phyloP scores from a whole-genome alignment of 768 basidiomycete species.

The Podaxis rugospora region DNA sequence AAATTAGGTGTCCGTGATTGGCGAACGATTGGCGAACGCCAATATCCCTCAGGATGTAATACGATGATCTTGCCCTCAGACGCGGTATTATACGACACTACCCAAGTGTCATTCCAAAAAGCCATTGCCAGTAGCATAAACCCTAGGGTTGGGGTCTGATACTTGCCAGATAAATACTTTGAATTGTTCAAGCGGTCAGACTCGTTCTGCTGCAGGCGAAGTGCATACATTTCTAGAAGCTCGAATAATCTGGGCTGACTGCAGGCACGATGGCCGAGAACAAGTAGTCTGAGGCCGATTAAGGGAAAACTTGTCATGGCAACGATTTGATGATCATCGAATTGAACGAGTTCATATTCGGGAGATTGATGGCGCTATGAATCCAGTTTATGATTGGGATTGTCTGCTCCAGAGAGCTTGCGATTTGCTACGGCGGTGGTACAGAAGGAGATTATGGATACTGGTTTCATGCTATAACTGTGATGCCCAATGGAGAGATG shows the following conservation, averaged over 20 bases:
- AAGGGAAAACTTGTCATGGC: slow-evolving; percentile 2
- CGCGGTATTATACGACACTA: too few species aligned
- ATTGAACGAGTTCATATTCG: neutral
- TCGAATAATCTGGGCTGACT: neutral
- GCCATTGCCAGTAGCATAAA: neutral
- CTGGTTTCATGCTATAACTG: too few species aligned
- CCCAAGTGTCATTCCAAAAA: neutral
- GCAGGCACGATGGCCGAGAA: neutral
- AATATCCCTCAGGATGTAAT: too few species aligned
- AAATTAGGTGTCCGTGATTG: too few species aligned
- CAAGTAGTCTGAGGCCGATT: neutral
- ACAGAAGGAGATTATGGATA: too few species aligned
- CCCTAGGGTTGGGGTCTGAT: neutral
- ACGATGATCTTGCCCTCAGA: too few species aligned
- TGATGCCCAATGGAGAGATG: too few species aligned
- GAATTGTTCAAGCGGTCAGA: neutral
- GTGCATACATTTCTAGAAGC: neutral
- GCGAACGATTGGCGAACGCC: too few species aligned
- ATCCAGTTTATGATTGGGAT: neutral
- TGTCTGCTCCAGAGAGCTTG: neutral
- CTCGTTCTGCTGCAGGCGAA: neutral
- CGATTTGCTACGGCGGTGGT: neutral
- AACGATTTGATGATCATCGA: neutral
- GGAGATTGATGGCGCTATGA: neutral
- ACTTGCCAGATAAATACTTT: neutral